phyloP scores from a whole-genome alignment of 2,329 filamentous ascomycete species.

The Penicillium hordei region DNA sequence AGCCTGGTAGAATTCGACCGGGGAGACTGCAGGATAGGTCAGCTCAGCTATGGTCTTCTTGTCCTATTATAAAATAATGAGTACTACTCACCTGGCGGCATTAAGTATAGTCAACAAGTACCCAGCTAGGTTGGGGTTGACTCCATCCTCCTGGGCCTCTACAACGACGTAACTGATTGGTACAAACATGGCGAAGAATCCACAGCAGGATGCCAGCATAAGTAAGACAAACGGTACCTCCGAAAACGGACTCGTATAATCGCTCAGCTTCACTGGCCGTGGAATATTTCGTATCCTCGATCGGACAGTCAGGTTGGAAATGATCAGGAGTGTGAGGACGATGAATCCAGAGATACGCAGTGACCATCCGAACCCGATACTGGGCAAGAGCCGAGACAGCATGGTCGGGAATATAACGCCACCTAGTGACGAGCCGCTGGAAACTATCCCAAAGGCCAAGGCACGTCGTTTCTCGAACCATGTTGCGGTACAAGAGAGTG shows the following conservation, averaged over 20 bases:
- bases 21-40: conserved; percentile 54
- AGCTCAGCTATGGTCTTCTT: background rate
- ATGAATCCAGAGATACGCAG: conserved; percentile 59
- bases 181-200: conserved; percentile 61
- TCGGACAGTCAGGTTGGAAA: conserved; percentile 54
- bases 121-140: conserved; percentile 48
- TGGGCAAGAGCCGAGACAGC: conserved; percentile 53
- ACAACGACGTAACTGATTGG: conserved; percentile 54
- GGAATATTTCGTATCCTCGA: conserved; percentile 40
- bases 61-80: background rate
- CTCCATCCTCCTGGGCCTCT: conserved; percentile 50
- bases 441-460: conserved; percentile 54
- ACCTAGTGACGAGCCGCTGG: conserved; percentile 55
- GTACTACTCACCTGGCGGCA: conserved; percentile 3
- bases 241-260: conserved; percentile 40
- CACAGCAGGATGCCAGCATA: conserved; percentile 52
- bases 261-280: conserved; percentile 2
- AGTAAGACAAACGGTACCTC: conserved; percentile 50
- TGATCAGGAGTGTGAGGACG: conserved; percentile 57
- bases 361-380: conserved; percentile 56
- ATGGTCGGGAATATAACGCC: conserved; percentile 63
- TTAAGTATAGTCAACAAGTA: conserved; percentile 54
- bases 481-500: conserved; percentile 39
- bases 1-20: conserved; percentile 57
- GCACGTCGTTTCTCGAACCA: conserved; percentile 57